Evolutionary conservation across 106 monocot species (phyloP).

Genomic region (Dactylorhiza incarnata): DNA sequence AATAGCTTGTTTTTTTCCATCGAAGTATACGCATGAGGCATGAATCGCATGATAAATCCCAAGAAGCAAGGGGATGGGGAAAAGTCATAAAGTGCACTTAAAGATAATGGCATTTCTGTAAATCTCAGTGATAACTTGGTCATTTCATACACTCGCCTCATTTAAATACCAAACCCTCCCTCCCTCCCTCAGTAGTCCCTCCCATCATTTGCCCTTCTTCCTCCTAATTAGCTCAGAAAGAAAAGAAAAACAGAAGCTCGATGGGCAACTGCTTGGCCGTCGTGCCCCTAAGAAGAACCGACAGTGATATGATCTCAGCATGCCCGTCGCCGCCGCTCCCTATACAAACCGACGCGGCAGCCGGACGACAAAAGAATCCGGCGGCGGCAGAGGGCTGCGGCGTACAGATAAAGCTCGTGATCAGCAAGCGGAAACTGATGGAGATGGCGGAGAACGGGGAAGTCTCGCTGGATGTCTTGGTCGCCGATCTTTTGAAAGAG

Average conservation of each 20-base stretch:
- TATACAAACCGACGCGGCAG: background rate
- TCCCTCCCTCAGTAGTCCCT: too few relatives aligned
- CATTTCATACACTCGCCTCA: background rate
- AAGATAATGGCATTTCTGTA: background rate
- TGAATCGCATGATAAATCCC: too few relatives aligned
- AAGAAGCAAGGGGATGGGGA: too few relatives aligned
- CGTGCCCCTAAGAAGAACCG: background rate
- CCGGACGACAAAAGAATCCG: background rate
- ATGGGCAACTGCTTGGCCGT: background rate
- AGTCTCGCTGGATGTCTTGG: constrained; percentile 20
- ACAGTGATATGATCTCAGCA: too few relatives aligned
- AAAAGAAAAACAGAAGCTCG: too few relatives aligned
- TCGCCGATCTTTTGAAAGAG: constrained; percentile 14
- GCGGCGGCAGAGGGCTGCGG: background rate
- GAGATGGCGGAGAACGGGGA: constrained; percentile 26
- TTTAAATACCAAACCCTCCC: background rate
- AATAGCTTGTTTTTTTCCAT: too few relatives aligned
- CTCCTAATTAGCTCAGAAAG: background rate
- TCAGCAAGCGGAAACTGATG: constrained; percentile 45
- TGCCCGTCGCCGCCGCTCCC: background rate
- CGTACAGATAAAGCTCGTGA: constrained; percentile 32
- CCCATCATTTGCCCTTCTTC: too few relatives aligned
- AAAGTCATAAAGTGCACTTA: background rate
- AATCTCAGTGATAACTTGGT: background rate
- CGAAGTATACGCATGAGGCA: too few relatives aligned